Evolutionary conservation across 2,329 filamentous ascomycete genomes (phyloP), one percentile per base, ranked within the genome.

Genomic region (Aspergillus udagawae): DNA sequence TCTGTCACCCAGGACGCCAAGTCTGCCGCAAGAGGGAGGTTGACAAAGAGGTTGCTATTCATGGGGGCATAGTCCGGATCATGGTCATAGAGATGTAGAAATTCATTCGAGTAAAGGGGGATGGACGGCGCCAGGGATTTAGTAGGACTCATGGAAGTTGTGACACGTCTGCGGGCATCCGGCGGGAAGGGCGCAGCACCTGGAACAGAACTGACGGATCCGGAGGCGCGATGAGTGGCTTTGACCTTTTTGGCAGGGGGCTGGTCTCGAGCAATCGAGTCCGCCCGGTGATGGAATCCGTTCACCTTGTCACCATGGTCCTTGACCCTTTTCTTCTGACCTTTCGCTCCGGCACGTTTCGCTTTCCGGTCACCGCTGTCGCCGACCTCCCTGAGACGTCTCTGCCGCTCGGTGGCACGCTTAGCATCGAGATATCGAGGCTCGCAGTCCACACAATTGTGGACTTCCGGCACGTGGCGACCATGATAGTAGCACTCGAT

Each of bases 401-500:
- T 79, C 68, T 91, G 87, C 71, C 88, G 86, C 67, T 92, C 89
- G 61, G 85, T 85, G 59, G 94, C 93, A 67, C 86, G 83, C 69
- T 87, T 85, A 52, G 81, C 79, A 71, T 97, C 89, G 67, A 97
- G 76, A 50, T 79, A 77, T 61, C 92, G 84, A 20, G 92, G 92
- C 59, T 89, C 86, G 79, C 94, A 99, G 67, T 96, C 91, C 67
- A 86, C 86, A 78, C 94, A 99, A 55, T 88, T 91, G 78, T 99
- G 93, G 56, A 90, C 82, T 82, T 80, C 88, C 75, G 73, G 92
- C 77, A 77, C 89, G 82, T 80, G 90, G 82, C 73, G 86, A 83
- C 71, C 83, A 66, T 91, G 90, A 73, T 97, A 97, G 77, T 96
- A 97, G 77, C 94, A 99, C 72, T 92, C 88, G 68, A 96, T 96